phyloP scores from a whole-genome alignment of 2,329 filamentous ascomycete genomes.

The Hypoxylon sp. region DNA sequence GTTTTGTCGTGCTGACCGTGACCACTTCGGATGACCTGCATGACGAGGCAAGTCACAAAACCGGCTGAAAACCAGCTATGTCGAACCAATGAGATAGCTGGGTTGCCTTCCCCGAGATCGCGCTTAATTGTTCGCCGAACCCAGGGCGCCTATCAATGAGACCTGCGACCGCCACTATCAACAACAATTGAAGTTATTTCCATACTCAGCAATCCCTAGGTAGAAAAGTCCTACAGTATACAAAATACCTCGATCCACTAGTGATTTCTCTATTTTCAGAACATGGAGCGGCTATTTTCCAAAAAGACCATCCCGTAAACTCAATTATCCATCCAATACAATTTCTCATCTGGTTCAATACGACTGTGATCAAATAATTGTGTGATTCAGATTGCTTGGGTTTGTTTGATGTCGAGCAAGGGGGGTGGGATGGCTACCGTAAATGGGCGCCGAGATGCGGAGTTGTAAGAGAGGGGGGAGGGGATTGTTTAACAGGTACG shows the following conservation, averaged over 20 bases:
- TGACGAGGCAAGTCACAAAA: slow-evolving; percentile 29
- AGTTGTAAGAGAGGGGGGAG: slow-evolving; percentile 21
- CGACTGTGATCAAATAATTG: slow-evolving; percentile 35
- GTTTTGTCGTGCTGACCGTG: slow-evolving; percentile 32
- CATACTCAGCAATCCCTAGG: slow-evolving; percentile 28
- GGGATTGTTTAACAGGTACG: slow-evolving; percentile 35
- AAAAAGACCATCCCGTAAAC: no score
- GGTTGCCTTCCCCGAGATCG: slow-evolving; percentile 15
- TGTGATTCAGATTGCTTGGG: slow-evolving; percentile 35
- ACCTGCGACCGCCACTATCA: slow-evolving; percentile 29
- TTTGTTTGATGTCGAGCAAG: slow-evolving; percentile 36
- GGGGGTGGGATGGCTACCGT: slow-evolving; percentile 24
- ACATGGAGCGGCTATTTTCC: slow-evolving; percentile 26
- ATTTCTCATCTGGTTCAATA: slow-evolving; percentile 21
- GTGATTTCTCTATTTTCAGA: slow-evolving; percentile 12
- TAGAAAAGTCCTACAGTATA: slow-evolving; percentile 9
- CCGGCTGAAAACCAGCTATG: slow-evolving; percentile 18
- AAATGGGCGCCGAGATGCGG: slow-evolving; percentile 32
- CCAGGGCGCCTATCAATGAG: slow-evolving; percentile 30
- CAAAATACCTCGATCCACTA: slow-evolving; percentile 22
- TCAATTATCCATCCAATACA: no score
- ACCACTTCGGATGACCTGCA: slow-evolving; percentile 37
- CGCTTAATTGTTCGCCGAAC: slow-evolving; percentile 27
- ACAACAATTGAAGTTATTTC: slow-evolving; percentile 25
- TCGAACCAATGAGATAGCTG: slow-evolving; percentile 32